Percentiles rank a stretch among this genome's conserved stretches.
Evolutionary conservation across 2,329 filamentous ascomycete species (phyloP).

Genomic region (Trichoderma pleuroti): DNA sequence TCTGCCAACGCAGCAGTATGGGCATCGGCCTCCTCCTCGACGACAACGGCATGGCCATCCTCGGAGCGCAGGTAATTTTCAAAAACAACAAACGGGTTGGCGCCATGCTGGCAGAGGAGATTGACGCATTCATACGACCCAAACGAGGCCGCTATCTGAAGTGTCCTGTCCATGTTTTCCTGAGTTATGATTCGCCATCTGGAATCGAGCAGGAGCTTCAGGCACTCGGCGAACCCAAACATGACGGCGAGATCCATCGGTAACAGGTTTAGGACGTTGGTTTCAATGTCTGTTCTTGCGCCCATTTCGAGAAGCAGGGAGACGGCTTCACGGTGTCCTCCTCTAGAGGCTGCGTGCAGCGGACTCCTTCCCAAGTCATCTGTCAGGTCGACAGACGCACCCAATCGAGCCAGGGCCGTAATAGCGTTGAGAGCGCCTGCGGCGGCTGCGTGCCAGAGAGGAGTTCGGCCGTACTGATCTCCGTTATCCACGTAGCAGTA

Average conservation of each 20-base stretch:
- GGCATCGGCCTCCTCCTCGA: background rate
- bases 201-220: background rate
- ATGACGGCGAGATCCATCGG: conserved; percentile 17
- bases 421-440: conserved; percentile 2
- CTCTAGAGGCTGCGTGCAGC: conserved; percentile 10
- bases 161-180: background rate
- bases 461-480: conserved; percentile 6
- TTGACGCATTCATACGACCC: background rate
- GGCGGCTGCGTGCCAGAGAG: conserved; percentile 15
- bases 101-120: background rate
- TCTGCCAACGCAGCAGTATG: background rate
- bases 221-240: conserved; percentile 7
- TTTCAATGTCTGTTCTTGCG: background rate
- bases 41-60: background rate
- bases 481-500: background rate
- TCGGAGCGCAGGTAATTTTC: background rate
- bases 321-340: conserved; percentile 10
- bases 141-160: conserved; percentile 8
- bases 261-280: background rate
- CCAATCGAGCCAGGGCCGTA: background rate
- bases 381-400: background rate
- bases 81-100: conserved; percentile 4
- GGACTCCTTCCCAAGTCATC: conserved; percentile 15
- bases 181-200: background rate
- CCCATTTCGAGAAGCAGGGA: background rate